phyloP scores from a whole-genome alignment of 768 basidiomycete genomes.

The Lanmaoa pseudosensibilis region DNA sequence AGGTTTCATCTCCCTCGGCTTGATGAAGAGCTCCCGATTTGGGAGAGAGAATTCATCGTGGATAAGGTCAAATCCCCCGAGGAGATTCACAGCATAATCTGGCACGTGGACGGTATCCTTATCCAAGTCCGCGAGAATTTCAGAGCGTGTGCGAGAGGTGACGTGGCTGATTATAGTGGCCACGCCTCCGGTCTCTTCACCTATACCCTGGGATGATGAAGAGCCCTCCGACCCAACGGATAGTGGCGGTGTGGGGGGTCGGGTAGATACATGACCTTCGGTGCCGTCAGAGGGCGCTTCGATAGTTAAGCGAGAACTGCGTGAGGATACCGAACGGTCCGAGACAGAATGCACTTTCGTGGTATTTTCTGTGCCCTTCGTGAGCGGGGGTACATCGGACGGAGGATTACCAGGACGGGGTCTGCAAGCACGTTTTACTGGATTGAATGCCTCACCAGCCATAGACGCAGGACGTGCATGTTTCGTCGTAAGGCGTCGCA shows the following conservation, averaged over 20 bases:
- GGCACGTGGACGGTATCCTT: constrained; percentile 40
- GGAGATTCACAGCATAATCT: constrained; percentile 45
- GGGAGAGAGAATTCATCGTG: constrained; percentile 35
- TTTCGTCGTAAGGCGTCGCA: constrained; percentile 27
- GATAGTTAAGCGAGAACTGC: constrained; percentile 23
- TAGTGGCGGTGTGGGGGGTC: constrained; percentile 31
- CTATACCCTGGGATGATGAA: constrained; percentile 23
- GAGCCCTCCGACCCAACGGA: constrained; percentile 28
- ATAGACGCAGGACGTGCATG: constrained; percentile 28
- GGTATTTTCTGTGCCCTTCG: constrained; percentile 20
- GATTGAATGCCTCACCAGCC: constrained; percentile 29
- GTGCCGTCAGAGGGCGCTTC: constrained; percentile 20
- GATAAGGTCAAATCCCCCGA: constrained; percentile 43
- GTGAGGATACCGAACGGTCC: constrained; percentile 18
- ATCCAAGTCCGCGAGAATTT: constrained; percentile 38
- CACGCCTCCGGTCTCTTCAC: constrained; percentile 27
- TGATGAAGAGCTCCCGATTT: constrained; percentile 31
- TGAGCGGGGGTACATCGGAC: constrained; percentile 15
- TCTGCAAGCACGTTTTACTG: constrained; percentile 31
- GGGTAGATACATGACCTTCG: constrained; percentile 27
- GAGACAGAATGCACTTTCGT: constrained; percentile 18
- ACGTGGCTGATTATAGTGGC: constrained; percentile 40
- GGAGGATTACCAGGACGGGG: constrained; percentile 18
- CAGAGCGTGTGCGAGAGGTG: constrained; percentile 35
- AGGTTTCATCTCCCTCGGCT: constrained; percentile 31